Base-by-base conservation (phyloP, 2,329 filamentous ascomycete genomes). In the Bimuria novae-zelandiae region DNA sequence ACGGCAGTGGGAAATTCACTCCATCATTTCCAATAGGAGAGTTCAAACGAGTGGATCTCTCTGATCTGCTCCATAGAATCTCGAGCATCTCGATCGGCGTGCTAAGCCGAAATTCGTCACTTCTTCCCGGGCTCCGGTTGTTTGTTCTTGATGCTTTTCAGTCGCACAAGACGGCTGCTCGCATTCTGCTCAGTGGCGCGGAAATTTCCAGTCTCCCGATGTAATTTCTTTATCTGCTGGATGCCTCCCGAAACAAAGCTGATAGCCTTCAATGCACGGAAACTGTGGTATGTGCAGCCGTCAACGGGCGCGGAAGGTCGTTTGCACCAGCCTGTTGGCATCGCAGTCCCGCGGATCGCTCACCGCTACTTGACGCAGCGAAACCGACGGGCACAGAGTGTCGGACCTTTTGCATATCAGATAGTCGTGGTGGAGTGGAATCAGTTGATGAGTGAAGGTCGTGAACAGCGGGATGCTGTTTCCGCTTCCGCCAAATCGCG, bases 291-390 rank as follows among this genome's bases (percentile, higher is more conserved):
- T 19, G 17, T 22, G 39, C 14, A 43, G 37, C 48, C n/a, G 29
- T 25, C 14, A 21, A 32, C 17, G 27, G 12, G 19, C 21, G 35
- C 52, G 50, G 54, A 54, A 54, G 56, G 52, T 29, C 48, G 39
- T 45, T 11, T 54, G 27, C 45, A 10, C 32, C 19, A 23, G 22
- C 10, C 27, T 19, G 3, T 8, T 25, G 6, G n/a, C 7, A 29
- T 17, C n/a, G 33, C 51, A 46, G 51, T 49, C 39, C 14, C n/a
- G n/a, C 14, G 14, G 27, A 19, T 17, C n/a, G 11, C 43, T 36
- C 43, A 46, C 43, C 43, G 43, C 43, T 25, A 25, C 12, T 46
- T 46, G n/a, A n/a, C n/a, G n/a, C n/a, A n/a, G n/a, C n/a, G n/a
- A n/a, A n/a, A n/a, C n/a, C n/a, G 12, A 33, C 10, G 25, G 25